These are phyloP conservation scores for Epichloe brachyelytri DNA, from an alignment of 2,329 filamentous ascomycete genomes.

Conservation along the genomic window DNA sequence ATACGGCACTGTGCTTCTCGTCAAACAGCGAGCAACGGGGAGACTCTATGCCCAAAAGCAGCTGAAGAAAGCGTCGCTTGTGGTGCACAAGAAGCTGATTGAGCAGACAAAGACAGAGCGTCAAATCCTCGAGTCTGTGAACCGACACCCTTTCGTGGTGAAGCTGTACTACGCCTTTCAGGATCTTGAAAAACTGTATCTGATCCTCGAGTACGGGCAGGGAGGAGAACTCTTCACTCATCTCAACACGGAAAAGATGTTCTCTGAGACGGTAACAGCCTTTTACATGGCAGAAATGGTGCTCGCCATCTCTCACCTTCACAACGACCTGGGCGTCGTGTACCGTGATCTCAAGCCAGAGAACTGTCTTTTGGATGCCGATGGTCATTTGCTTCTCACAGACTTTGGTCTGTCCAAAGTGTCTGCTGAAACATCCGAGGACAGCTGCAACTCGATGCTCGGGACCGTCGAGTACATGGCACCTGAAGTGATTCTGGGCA, in stretches of 20 bases:
- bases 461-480: slow-evolving; percentile 99
- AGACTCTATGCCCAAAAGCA: slow-evolving; percentile 95
- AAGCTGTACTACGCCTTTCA: slow-evolving; percentile 98
- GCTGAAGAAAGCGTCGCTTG: slow-evolving; percentile 91
- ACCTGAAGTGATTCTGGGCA: slow-evolving; percentile 79
- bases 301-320: slow-evolving; percentile 82
- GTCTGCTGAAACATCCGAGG: slow-evolving; percentile 47
- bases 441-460: slow-evolving; percentile 73
- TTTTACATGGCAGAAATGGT: slow-evolving; percentile 99
- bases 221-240: slow-evolving; percentile 97
- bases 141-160: slow-evolving; percentile 92
- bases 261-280: slow-evolving; percentile 72
- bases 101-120: slow-evolving; percentile 98
- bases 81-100: slow-evolving; percentile 88
- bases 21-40: slow-evolving; percentile 79
- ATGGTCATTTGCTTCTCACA: slow-evolving; percentile 86
- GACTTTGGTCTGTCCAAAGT: slow-evolving; percentile 98
- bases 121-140: slow-evolving; percentile 87
- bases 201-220: slow-evolving; percentile 95
- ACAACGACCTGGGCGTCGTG: slow-evolving; percentile 82
- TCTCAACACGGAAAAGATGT: slow-evolving; percentile 87
- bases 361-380: slow-evolving; percentile 83
- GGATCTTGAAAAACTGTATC: slow-evolving; percentile 91
- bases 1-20: slow-evolving; percentile 86
- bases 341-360: slow-evolving; percentile 97